A percentile compares a stretch with the other conserved stretches of the same genome.
Evolutionary conservation across 2,329 filamentous ascomycete genomes (phyloP).

Genomic region (Diaporthe ilicicola): DNA sequence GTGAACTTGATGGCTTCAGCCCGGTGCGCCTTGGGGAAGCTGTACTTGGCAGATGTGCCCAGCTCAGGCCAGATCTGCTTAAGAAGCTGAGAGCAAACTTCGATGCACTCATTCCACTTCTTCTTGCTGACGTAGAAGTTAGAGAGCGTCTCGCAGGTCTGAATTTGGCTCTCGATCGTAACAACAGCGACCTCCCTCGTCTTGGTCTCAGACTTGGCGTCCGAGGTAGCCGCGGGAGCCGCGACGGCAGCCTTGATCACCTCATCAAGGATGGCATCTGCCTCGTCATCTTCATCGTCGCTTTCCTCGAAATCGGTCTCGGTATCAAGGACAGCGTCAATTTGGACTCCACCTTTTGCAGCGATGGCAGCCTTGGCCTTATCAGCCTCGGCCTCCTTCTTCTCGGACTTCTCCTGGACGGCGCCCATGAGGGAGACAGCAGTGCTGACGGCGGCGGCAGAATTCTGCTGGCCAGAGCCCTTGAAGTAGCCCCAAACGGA

Average conservation of each 20-base stretch:
- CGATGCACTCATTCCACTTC: conserved; percentile 32
- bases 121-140: conserved; percentile 33
- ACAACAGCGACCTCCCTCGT: conserved; percentile 30
- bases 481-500: conserved; percentile 36
- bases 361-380: conserved; percentile 28
- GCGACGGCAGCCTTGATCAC: conserved; percentile 29
- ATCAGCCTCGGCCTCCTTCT: conserved; percentile 31
- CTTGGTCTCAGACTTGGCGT: conserved; percentile 20
- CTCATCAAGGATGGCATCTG: conserved; percentile 32
- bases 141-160: conserved; percentile 33
- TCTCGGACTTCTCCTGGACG: conserved; percentile 31
- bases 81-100: conserved; percentile 33
- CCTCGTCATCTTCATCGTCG: conserved; percentile 32
- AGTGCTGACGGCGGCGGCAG: conserved; percentile 32
- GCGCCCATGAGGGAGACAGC: conserved; percentile 32
- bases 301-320: conserved; percentile 28
- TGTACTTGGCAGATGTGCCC: conserved; percentile 30
- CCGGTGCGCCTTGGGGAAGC: conserved; percentile 34
- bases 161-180: conserved; percentile 33
- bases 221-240: conserved; percentile 11
- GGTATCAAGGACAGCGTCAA: conserved; percentile 28
- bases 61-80: conserved; percentile 35
- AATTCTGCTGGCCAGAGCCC: conserved; percentile 34
- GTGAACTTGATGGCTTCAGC: conserved; percentile 33
- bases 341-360: conserved; percentile 26